Conservation (phyloP, 805 yeast genomes). For the Lipomyces chichibuensis region DNA sequence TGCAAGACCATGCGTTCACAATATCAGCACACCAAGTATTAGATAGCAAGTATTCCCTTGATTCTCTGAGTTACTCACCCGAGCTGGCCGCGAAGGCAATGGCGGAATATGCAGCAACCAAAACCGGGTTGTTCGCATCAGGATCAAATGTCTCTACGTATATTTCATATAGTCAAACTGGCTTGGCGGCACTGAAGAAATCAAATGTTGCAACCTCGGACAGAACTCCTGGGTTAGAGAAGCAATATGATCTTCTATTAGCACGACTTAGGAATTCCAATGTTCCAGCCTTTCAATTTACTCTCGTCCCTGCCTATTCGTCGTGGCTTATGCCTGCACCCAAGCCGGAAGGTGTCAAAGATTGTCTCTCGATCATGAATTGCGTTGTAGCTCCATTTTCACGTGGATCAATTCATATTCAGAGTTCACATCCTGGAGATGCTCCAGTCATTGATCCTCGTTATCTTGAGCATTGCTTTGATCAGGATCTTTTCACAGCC, state of each 20-base stretch:
- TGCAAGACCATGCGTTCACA: constrained; percentile 36
- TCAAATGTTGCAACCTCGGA: not conserved
- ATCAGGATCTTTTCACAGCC: not conserved
- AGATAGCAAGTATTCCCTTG: constrained; percentile 2
- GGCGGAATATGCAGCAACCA: not conserved
- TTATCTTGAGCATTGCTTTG: not conserved
- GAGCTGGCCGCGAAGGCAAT: not conserved
- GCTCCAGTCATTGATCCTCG: constrained; percentile 1
- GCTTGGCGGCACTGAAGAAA: not conserved
- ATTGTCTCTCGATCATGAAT: constrained; percentile 2
- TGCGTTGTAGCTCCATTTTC: constrained; percentile 8
- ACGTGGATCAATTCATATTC: constrained; percentile 6
- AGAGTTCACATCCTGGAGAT: not conserved
- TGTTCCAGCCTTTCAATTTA: constrained; percentile 3
- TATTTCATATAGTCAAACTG: not conserved
- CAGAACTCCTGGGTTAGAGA: constrained; percentile 2
- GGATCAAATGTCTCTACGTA: constrained; percentile 2
- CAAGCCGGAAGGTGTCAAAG: constrained; percentile 6
- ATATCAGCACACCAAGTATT: constrained; percentile 2
- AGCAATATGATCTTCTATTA: constrained; percentile 1
- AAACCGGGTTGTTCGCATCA: constrained; percentile 1
- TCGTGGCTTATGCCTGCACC: constrained; percentile 2
- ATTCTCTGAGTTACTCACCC: not conserved
- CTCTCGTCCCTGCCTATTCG: not conserved
- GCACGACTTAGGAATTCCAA: constrained; percentile 3